A percentile compares a stretch with the other conserved stretches of the same genome.
Conservation (phyloP, 352 stramenopile species). For the Blastocystis sp. region DNA sequence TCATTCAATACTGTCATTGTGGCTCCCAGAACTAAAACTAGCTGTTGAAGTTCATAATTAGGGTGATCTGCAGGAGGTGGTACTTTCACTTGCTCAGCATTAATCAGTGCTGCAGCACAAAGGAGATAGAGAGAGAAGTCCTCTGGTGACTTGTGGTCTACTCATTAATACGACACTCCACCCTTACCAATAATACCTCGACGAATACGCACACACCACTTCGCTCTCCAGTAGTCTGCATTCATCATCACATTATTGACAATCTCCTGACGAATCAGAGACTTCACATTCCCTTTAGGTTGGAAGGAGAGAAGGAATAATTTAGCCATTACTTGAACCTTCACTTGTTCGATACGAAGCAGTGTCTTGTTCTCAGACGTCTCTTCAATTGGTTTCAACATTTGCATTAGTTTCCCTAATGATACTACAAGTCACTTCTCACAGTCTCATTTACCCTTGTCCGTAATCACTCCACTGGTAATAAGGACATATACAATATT, state of each 20-base stretch:
- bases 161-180: neutral
- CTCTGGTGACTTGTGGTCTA: neutral
- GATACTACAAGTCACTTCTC: neutral
- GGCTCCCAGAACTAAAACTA: constrained; percentile 21
- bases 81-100: neutral
- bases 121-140: constrained; percentile 44
- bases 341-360: constrained; percentile 39
- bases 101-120: neutral
- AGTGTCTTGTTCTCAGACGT: constrained; percentile 15
- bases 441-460: neutral
- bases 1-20: constrained; percentile 36
- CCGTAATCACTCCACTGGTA: constrained; percentile 63
- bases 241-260: neutral
- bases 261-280: neutral
- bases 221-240: constrained; percentile 39
- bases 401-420: constrained; percentile 44
- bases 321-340: constrained; percentile 32
- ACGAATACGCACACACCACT: constrained; percentile 32
- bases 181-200: neutral
- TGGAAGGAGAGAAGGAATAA: constrained; percentile 29
- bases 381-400: constrained; percentile 62
- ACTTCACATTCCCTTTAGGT: neutral
- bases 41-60: constrained; percentile 16
- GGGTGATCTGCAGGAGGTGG: neutral
- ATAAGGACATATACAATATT: constrained; percentile 53